Evolutionary conservation across 305 asterid species (phyloP).

Genomic region (Fraxinus floribunda): DNA sequence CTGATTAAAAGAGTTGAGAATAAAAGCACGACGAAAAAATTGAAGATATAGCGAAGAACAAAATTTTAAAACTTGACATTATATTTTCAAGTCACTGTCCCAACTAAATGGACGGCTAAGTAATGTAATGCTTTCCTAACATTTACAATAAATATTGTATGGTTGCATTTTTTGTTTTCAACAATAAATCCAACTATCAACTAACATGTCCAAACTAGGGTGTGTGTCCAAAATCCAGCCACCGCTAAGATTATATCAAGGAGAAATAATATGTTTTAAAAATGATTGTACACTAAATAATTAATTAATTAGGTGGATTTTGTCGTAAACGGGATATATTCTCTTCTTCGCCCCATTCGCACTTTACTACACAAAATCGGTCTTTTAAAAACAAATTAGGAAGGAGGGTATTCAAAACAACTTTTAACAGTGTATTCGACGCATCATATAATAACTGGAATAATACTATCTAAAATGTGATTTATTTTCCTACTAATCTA

Average conservation of each 20-base stretch:
- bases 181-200: background rate
- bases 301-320: background rate
- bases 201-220: background rate
- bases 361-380: background rate
- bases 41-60: too few relatives aligned
- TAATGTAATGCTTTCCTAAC: background rate
- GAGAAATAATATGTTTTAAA: background rate
- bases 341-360: background rate
- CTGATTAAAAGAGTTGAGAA: too few relatives aligned
- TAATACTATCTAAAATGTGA: too few relatives aligned
- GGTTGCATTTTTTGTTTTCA: background rate
- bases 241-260: background rate
- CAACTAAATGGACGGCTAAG: background rate
- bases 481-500: too few relatives aligned
- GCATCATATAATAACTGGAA: background rate
- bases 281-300: background rate
- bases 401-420: background rate
- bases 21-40: too few relatives aligned
- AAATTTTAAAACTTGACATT: too few relatives aligned
- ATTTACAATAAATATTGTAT: background rate
- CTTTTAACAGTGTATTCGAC: background rate
- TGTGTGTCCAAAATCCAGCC: conserved; percentile 1
- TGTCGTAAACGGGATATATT: background rate
- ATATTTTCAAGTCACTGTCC: background rate
- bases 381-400: background rate